These are phyloP conservation scores for Tricladium varicosporioides DNA, from an alignment of 2,329 filamentous ascomycete species.

Conservation along the genomic window DNA sequence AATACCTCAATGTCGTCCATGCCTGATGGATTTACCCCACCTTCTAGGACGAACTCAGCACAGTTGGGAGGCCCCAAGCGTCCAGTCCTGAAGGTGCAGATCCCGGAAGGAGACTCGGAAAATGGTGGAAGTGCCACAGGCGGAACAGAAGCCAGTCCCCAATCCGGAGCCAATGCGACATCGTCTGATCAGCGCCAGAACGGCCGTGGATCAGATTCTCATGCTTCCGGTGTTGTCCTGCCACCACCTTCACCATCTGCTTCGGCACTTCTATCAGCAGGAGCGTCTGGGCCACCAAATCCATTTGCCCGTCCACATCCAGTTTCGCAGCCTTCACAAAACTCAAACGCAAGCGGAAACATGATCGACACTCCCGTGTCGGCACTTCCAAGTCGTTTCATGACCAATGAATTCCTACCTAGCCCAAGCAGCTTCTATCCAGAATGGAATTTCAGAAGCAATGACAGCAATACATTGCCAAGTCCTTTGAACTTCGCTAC, in stretches of 20 bases:
- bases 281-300: constrained; percentile 88
- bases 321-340: constrained; percentile 46
- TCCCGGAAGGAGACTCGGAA: constrained; percentile 87
- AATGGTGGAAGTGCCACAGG: constrained; percentile 62
- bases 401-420: constrained; percentile 82
- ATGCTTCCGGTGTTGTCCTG: constrained; percentile 71
- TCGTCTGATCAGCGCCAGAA: constrained; percentile 26
- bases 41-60: constrained; percentile 75
- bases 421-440: constrained; percentile 91
- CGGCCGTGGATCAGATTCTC: constrained; percentile 43
- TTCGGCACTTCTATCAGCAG: constrained; percentile 81
- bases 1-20: constrained; percentile 56
- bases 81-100: constrained; percentile 88
- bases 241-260: constrained; percentile 86
- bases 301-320: constrained; percentile 88
- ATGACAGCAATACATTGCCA: constrained; percentile 80
- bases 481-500: constrained; percentile 93
- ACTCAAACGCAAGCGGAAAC: constrained; percentile 35
- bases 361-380: constrained; percentile 85
- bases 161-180: constrained; percentile 27
- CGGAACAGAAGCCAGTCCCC: constrained; percentile 58
- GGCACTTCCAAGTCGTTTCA: constrained; percentile 85
- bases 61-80: constrained; percentile 65
- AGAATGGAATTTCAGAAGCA: constrained; percentile 76
- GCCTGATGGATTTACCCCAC: constrained; percentile 67